phyloP scores from a whole-genome alignment of 140 eudicot genomes.

The Senecio squalidus region DNA sequence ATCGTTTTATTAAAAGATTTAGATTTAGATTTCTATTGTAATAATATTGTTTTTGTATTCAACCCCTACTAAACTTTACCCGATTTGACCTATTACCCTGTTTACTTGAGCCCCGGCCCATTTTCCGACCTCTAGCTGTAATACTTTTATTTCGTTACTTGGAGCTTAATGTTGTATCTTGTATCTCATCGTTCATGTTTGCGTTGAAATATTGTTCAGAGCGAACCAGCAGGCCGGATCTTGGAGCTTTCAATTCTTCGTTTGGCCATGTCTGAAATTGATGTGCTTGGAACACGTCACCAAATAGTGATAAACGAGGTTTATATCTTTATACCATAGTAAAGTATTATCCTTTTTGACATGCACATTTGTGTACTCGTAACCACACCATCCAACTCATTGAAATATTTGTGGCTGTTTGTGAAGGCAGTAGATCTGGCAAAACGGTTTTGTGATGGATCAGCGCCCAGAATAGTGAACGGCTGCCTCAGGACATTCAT shows the following conservation, averaged over 20 bases:
- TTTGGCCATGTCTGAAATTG: conserved; percentile 88
- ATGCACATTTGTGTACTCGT: neutral
- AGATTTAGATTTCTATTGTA: too few relatives aligned
- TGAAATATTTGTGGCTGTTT: conserved; percentile 2
- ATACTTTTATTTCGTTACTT: neutral
- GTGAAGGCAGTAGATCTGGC: conserved; percentile 96
- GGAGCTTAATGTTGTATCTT: neutral
- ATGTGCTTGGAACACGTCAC: conserved; percentile 75
- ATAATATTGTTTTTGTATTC: neutral
- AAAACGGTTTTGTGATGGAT: conserved; percentile 94
- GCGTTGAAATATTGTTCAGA: conserved; percentile 30
- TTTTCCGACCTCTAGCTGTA: neutral
- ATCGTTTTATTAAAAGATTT: neutral
- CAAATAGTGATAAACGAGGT: conserved; percentile 95
- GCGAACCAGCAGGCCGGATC: conserved; percentile 76
- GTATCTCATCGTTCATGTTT: neutral
- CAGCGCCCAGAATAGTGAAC: conserved; percentile 84
- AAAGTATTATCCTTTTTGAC: neutral
- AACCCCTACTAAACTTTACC: too few relatives aligned
- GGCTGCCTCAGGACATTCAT: conserved; percentile 82
- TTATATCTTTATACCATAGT: conserved; percentile 11
- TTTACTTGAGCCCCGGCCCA: neutral
- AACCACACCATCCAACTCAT: neutral
- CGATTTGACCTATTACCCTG: neutral
- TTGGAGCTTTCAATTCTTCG: conserved; percentile 89